These are phyloP conservation scores for Umbellularia californica DNA, from an alignment of 164 flowering plant genomes.

Conservation along the genomic window DNA sequence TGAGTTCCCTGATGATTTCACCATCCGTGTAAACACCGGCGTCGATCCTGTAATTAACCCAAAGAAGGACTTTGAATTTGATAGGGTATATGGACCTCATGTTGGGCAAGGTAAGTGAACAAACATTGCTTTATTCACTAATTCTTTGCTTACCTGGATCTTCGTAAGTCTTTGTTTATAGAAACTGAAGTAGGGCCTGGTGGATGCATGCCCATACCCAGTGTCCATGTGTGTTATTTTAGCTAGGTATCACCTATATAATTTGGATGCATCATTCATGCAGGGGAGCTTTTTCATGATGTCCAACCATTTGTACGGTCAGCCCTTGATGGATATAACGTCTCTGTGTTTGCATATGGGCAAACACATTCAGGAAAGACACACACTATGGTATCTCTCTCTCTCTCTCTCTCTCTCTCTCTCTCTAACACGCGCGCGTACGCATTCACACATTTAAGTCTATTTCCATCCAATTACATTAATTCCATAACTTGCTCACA, in stretches of 20 bases:
- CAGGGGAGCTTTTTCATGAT: conserved; percentile 90
- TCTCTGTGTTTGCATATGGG: conserved; percentile 90
- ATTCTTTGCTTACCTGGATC: not conserved
- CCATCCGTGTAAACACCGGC: conserved; percentile 68
- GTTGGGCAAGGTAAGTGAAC: conserved; percentile 80
- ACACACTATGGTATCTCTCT: conserved; percentile 73
- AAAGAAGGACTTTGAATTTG: conserved; percentile 94
- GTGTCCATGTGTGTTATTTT: not conserved
- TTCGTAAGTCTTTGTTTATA: not conserved
- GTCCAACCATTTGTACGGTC: conserved; percentile 97
- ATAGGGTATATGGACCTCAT: conserved; percentile 98
- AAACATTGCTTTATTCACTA: not conserved
- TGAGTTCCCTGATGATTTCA: conserved; percentile 92
- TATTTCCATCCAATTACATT: not conserved
- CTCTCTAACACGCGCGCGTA: not conserved
- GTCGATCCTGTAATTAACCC: conserved; percentile 64
- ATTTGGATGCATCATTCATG: conserved; percentile 18
- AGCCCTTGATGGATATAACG: conserved; percentile 96
- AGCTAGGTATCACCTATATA: not conserved
- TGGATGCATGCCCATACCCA: not conserved
- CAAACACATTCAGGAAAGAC: conserved; percentile 93
- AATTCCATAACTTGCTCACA: too few species aligned
- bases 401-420: conserved; percentile 32
- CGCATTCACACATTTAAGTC: not conserved
- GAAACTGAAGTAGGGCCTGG: not conserved